These are phyloP conservation scores for Leccinum ochraceum DNA, from an alignment of 768 basidiomycete species.

Conservation along the genomic window DNA sequence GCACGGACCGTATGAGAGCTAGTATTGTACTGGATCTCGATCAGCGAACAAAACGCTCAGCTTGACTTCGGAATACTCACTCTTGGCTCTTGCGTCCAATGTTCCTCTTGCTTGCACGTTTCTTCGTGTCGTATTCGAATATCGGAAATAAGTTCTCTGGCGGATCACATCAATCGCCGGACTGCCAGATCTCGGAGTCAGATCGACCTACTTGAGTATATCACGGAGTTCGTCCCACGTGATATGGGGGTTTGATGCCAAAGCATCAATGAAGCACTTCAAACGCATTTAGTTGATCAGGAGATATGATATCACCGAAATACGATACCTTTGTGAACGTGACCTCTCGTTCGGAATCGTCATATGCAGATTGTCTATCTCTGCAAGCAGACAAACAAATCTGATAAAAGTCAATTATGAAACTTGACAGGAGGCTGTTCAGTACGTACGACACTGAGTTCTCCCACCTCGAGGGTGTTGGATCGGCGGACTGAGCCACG, in stretches of 20 bases:
- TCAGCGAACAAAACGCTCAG: conserved; percentile 9
- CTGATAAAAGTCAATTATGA: conserved; percentile 2
- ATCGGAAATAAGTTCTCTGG: conserved; percentile 16
- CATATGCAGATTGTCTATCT: conserved; percentile 24
- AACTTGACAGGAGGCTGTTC: neutral
- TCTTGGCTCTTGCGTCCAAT: conserved; percentile 21
- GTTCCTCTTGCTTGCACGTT: neutral
- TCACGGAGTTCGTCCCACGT: conserved; percentile 26
- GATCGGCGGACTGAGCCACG: conserved; percentile 10
- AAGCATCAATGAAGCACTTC: conserved; percentile 24
- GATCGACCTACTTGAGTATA: conserved; percentile 14
- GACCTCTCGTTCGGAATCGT: conserved; percentile 16
- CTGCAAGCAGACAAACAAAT: conserved; percentile 31
- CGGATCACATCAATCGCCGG: neutral
- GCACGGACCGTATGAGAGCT: conserved; percentile 11
- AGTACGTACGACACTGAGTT: conserved; percentile 23
- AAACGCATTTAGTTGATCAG: neutral
- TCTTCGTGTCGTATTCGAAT: conserved; percentile 16
- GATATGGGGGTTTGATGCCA: conserved; percentile 5
- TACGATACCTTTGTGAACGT: conserved; percentile 30
- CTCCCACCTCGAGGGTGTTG: conserved; percentile 9
- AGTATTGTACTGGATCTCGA: conserved; percentile 13
- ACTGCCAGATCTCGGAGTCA: neutral
- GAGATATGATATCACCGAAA: neutral
- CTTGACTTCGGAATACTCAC: conserved; percentile 14